phyloP scores from a whole-genome alignment of 2,329 filamentous ascomycete genomes.

The Zymoseptoria crescenta region DNA sequence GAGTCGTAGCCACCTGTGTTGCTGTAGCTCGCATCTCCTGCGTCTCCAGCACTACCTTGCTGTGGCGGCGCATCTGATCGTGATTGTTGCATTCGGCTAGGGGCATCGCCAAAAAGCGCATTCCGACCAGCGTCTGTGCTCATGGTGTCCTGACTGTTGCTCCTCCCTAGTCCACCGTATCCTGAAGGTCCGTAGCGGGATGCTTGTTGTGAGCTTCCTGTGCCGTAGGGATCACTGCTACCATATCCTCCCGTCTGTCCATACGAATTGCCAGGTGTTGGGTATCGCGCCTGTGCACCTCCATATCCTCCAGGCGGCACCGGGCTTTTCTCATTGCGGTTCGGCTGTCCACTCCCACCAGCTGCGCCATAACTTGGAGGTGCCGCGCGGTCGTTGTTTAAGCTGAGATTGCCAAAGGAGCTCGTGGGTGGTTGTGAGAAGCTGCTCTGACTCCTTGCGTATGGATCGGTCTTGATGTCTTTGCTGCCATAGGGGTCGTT shows the following conservation, averaged over 20 bases:
- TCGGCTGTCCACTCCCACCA: conserved; percentile 22
- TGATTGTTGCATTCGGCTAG: conserved; percentile 31
- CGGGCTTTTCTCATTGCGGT: conserved; percentile 38
- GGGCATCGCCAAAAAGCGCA: conserved; percentile 55
- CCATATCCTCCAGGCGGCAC: conserved; percentile 40
- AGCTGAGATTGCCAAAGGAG: conserved; percentile 24
- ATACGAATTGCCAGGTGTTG: conserved; percentile 25
- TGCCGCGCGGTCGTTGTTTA: conserved; percentile 28
- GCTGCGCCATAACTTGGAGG: conserved; percentile 3
- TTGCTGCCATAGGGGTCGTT: conserved; percentile 27
- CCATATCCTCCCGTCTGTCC: conserved; percentile 44
- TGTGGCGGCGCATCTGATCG: conserved; percentile 1
- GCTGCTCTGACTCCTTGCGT: conserved; percentile 21
- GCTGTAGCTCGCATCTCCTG: conserved; percentile 24
- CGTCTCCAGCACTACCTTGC: not conserved
- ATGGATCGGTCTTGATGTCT: conserved; percentile 21
- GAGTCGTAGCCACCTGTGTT: conserved; percentile 26
- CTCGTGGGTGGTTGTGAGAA: conserved; percentile 24
- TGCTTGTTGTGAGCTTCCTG: conserved; percentile 19
- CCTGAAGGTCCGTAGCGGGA: conserved; percentile 44
- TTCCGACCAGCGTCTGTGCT: conserved; percentile 51
- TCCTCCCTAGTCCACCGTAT: conserved; percentile 49
- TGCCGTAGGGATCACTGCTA: conserved; percentile 44
- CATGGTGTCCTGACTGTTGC: conserved; percentile 43
- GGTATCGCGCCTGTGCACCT: conserved; percentile 22